phyloP scores from a whole-genome alignment of 176 grass and related monocot species.

The Carex kokanica region DNA sequence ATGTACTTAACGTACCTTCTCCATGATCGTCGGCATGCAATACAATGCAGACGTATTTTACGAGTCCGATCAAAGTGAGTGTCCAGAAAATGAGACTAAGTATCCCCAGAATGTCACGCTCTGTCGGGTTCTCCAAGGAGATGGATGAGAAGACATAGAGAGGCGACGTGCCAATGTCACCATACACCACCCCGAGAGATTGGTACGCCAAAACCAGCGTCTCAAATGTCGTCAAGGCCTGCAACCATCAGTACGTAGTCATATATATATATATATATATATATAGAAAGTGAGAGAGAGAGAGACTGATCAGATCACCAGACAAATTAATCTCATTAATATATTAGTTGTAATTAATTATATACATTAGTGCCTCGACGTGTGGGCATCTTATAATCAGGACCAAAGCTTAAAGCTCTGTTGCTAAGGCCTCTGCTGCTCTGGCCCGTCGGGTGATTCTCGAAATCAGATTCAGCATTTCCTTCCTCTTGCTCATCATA shows the following conservation, averaged over 20 bases:
- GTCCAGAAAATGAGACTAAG: conserved; percentile 73
- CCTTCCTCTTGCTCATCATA: not conserved
- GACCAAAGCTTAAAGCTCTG: conserved; percentile 44
- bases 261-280: too few relatives aligned
- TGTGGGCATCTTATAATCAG: conserved; percentile 45
- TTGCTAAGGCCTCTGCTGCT: not conserved
- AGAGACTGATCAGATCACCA: too few relatives aligned
- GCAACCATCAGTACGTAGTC: not conserved
- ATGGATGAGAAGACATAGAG: conserved; percentile 62
- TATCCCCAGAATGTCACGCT: conserved; percentile 49
- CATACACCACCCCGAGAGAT: conserved; percentile 74
- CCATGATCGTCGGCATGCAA: conserved; percentile 67
- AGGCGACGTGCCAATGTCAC: conserved; percentile 72
- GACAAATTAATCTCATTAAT: not conserved
- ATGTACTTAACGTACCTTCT: conserved; percentile 40
- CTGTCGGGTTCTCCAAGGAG: conserved; percentile 31
- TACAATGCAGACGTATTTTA: conserved; percentile 69
- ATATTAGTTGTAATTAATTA: not conserved
- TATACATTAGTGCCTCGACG: conserved; percentile 30
- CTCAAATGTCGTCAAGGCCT: conserved; percentile 47
- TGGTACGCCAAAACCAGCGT: conserved; percentile 47
- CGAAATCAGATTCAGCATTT: not conserved
- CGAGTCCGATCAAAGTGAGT: conserved; percentile 48
- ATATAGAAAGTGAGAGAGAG: not conserved
- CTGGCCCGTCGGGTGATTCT: not conserved